A percentile compares a stretch with the other conserved stretches of the same genome.
These are phyloP conservation scores for Picea glauca DNA, from an alignment of 75 land plant genomes.

Conservation along the genomic window DNA sequence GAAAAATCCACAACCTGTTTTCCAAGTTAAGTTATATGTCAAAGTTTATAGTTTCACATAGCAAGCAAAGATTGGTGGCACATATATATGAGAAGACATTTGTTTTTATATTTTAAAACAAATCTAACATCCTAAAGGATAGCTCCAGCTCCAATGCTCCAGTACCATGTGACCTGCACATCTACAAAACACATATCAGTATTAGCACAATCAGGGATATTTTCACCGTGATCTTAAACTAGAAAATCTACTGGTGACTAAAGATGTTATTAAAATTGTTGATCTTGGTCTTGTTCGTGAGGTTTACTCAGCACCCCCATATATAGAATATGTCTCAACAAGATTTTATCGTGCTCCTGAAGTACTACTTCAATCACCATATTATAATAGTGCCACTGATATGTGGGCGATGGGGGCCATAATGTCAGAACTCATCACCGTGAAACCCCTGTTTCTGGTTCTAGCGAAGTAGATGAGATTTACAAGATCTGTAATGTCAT, in stretches of 20 bases:
- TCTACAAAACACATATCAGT: too few relatives aligned
- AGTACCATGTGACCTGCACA: too few relatives aligned
- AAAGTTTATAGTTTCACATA: too few relatives aligned
- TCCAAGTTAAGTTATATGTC: too few relatives aligned
- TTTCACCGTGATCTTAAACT: too few relatives aligned
- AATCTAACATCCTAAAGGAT: too few relatives aligned
- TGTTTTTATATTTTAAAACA: too few relatives aligned
- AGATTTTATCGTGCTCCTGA: conserved; percentile 48
- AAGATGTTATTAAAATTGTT: conserved; percentile 35
- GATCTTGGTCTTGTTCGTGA: conserved; percentile 55
- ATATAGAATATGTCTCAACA: conserved; percentile 22
- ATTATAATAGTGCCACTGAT: conserved; percentile 11
- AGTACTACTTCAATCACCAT: conserved; percentile 20
- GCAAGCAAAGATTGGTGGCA: too few relatives aligned
- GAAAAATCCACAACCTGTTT: too few relatives aligned
- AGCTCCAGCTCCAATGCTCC: too few relatives aligned
- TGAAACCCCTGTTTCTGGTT: conserved; percentile 32
- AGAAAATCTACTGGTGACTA: too few relatives aligned
- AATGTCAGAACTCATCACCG: conserved; percentile 40
- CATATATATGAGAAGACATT: too few relatives aligned
- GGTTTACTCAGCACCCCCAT: conserved; percentile 39
- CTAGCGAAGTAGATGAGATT: conserved; percentile 48
- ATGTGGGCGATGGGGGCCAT: conserved; percentile 29
- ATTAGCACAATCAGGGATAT: neutral
- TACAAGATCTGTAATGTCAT: conserved; percentile 50